phyloP scores from a whole-genome alignment of 805 yeast genomes.

The Teunomyces tritomae region DNA sequence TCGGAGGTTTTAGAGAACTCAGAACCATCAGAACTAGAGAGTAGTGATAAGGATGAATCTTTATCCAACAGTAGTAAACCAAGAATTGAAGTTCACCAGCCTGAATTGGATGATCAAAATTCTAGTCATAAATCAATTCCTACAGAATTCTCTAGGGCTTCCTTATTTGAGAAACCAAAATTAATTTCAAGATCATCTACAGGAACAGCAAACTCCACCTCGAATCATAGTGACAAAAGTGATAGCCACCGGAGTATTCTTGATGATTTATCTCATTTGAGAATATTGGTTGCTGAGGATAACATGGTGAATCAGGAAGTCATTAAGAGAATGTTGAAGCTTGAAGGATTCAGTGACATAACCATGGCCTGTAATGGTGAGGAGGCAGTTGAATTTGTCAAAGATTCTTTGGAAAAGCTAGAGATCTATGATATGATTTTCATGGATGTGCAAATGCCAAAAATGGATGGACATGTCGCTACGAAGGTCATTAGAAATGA shows the following conservation, averaged over 20 bases:
- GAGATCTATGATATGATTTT: slow-evolving; percentile 68
- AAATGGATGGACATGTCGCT: slow-evolving; percentile 83
- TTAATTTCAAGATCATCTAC: slow-evolving; percentile 47
- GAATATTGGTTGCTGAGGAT: slow-evolving; percentile 88
- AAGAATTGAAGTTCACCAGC: neutral
- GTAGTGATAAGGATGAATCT: neutral
- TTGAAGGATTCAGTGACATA: slow-evolving; percentile 75
- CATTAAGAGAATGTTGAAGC: slow-evolving; percentile 76
- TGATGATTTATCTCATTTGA: slow-evolving; percentile 30
- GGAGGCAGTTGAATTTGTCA: slow-evolving; percentile 74
- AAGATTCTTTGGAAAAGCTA: slow-evolving; percentile 40
- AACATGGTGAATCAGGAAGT: slow-evolving; percentile 94
- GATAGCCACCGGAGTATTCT: slow-evolving; percentile 19
- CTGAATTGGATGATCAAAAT: slow-evolving; percentile 2
- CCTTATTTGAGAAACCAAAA: slow-evolving; percentile 42
- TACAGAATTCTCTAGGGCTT: slow-evolving; percentile 3
- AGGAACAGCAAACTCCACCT: slow-evolving; percentile 47
- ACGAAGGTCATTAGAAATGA: slow-evolving; percentile 70
- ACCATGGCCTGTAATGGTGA: slow-evolving; percentile 86
- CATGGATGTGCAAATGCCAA: slow-evolving; percentile 99
- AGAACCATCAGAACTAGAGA: neutral
- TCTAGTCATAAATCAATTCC: slow-evolving; percentile 1
- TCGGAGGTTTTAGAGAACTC: neutral
- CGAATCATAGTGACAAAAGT: slow-evolving; percentile 11
- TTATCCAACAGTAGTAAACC: neutral